A percentile compares a stretch with the other conserved stretches of the same genome.
Conservation (phyloP, 1,139 yeast genomes). For the Debaryomycetaceae sp. region DNA sequence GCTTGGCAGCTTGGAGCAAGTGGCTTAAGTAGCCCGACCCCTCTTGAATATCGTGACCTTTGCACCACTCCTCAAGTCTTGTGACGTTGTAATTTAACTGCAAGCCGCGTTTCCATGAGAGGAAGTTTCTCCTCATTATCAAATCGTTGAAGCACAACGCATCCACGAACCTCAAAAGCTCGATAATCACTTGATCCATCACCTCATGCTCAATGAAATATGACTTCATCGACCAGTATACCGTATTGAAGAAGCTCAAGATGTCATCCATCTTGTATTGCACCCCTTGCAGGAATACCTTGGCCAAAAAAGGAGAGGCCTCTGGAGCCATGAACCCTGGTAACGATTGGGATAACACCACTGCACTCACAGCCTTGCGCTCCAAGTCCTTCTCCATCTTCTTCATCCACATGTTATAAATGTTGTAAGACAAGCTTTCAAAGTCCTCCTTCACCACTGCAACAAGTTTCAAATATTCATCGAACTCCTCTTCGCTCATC, state of each 20-base stretch:
- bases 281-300: slow-evolving; percentile 69
- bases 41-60: slow-evolving; percentile 86
- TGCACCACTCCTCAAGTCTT: slow-evolving; percentile 97
- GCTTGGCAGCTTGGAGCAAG: slow-evolving; percentile 88
- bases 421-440: slow-evolving; percentile 87
- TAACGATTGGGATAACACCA: slow-evolving; percentile 86
- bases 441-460: slow-evolving; percentile 93
- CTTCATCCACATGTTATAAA: slow-evolving; percentile 97
- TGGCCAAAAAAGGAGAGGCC: slow-evolving; percentile 76
- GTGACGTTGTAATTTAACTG: slow-evolving; percentile 96
- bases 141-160: slow-evolving; percentile 94
- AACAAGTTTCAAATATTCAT: slow-evolving; percentile 83
- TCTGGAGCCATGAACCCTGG: slow-evolving; percentile 97
- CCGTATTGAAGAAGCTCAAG: slow-evolving; percentile 81
- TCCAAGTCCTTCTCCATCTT: slow-evolving; percentile 88
- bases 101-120: slow-evolving; percentile 97
- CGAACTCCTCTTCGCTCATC: slow-evolving; percentile 87
- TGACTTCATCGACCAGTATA: slow-evolving; percentile 91
- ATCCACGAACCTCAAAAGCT: slow-evolving; percentile 81
- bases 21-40: slow-evolving; percentile 87
- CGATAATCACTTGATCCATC: slow-evolving; percentile 79
- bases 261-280: slow-evolving; percentile 94
- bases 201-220: slow-evolving; percentile 85
- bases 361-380: slow-evolving; percentile 90
- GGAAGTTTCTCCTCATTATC: slow-evolving; percentile 89